Evolutionary conservation across 768 basidiomycete species (phyloP).

Genomic region (Hygrophoropsis aurantiaca): DNA sequence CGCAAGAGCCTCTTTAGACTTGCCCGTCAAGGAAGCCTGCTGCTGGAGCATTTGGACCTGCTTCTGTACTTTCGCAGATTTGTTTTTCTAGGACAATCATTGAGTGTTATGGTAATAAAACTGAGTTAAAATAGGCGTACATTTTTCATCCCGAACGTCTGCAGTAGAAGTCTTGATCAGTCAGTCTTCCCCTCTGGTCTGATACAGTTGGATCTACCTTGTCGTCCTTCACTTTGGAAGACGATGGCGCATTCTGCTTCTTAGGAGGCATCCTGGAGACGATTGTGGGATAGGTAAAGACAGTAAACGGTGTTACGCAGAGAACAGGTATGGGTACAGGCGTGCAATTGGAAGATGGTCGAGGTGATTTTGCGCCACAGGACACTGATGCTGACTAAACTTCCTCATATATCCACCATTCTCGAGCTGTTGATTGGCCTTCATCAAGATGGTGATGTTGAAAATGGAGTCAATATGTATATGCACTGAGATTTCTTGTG

Average conservation of each 20-base stretch:
- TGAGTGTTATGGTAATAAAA: constrained; percentile 5
- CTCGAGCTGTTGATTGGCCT: too few species aligned
- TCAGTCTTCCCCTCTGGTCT: constrained; percentile 22
- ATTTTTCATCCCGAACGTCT: constrained; percentile 92
- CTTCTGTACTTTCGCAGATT: constrained; percentile 89
- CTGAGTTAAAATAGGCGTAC: constrained; percentile 40
- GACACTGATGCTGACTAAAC: too few species aligned
- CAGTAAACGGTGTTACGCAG: too few species aligned
- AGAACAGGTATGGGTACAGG: too few species aligned
- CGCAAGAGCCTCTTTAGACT: constrained; percentile 74
- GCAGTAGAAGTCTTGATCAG: constrained; percentile 26
- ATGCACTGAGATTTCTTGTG: too few species aligned
- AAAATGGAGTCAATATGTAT: too few species aligned
- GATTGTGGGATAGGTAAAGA: not conserved
- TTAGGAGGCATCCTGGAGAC: constrained; percentile 71
- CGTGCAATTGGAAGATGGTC: too few species aligned
- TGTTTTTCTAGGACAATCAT: constrained; percentile 73
- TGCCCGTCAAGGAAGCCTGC: constrained; percentile 72
- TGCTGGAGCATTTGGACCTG: constrained; percentile 79
- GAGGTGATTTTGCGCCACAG: too few species aligned
- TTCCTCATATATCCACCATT: too few species aligned
- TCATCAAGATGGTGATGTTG: too few species aligned
- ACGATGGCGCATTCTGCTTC: constrained; percentile 55
- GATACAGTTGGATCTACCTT: constrained; percentile 50
- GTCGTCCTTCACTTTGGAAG: constrained; percentile 77